A percentile compares a stretch with the other conserved stretches of the same genome.
phyloP scores from a whole-genome alignment of 2,329 filamentous ascomycete species.

The Diplodia sapinea region DNA sequence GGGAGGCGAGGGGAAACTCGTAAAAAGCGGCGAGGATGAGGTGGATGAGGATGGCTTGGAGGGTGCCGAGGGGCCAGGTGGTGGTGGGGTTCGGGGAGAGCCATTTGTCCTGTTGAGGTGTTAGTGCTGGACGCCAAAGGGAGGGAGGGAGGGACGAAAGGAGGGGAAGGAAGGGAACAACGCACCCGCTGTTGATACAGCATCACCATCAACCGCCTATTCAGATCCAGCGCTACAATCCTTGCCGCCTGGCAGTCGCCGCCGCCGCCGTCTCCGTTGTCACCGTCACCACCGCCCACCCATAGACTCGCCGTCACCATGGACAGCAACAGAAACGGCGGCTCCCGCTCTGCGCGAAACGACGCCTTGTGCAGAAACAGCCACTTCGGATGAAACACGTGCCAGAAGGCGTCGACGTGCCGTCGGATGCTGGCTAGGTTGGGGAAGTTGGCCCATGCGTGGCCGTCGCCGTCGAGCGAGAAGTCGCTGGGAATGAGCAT shows the following conservation, averaged over 20 bases:
- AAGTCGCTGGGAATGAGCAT: slow-evolving; percentile 15
- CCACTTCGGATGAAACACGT: slow-evolving; percentile 19
- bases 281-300: neutral
- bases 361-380: slow-evolving; percentile 25
- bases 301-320: slow-evolving; percentile 27
- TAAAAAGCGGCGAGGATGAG: slow-evolving; percentile 17
- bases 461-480: neutral
- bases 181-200: slow-evolving; percentile 15
- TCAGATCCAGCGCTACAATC: slow-evolving; percentile 6
- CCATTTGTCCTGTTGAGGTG: slow-evolving; percentile 4
- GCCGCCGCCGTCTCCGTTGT: neutral
- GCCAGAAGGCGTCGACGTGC: slow-evolving; percentile 14
- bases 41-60: slow-evolving; percentile 25
- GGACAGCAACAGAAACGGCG: slow-evolving; percentile 24
- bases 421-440: neutral
- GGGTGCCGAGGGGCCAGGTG: slow-evolving; percentile 20
- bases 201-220: slow-evolving; percentile 10
- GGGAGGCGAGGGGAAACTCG: slow-evolving; percentile 9
- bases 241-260: neutral
- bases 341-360: slow-evolving; percentile 17
- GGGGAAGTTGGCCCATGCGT: slow-evolving; percentile 24
- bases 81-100: neutral
- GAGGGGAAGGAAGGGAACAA: too few species aligned
- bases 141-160: neutral
- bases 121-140: neutral